Conservation (phyloP, 1,284 basidiomycete genomes). For the Hypsizygus ulmarius region DNA sequence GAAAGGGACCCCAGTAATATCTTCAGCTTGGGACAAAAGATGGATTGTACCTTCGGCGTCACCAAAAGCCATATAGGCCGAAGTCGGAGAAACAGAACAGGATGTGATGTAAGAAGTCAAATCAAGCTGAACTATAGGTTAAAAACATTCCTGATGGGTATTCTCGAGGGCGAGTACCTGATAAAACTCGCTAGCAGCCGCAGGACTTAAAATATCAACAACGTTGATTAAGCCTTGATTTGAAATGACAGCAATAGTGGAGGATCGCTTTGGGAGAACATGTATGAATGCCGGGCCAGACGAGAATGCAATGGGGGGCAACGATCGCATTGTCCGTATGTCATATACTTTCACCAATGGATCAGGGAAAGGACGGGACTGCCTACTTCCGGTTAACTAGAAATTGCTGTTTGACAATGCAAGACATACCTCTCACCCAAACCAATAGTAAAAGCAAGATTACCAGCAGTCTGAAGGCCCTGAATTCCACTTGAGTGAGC, state of each 20-base stretch:
- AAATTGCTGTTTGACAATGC: slow-evolving; percentile 6
- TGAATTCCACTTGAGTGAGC: slow-evolving; percentile 83
- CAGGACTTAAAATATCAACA: slow-evolving; percentile 77
- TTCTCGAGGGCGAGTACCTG: slow-evolving; percentile 48
- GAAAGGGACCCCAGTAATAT: slow-evolving; percentile 65
- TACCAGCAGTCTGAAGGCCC: slow-evolving; percentile 77
- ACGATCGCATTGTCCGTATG: slow-evolving; percentile 75
- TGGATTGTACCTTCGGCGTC: slow-evolving; percentile 88
- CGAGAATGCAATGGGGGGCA: slow-evolving; percentile 85
- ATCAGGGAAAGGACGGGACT: slow-evolving; percentile 87
- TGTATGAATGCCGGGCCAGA: slow-evolving; percentile 87
- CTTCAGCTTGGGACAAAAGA: slow-evolving; percentile 76
- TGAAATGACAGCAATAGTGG: slow-evolving; percentile 80
- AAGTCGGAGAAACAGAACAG: slow-evolving; percentile 81
- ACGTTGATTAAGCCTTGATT: slow-evolving; percentile 88
- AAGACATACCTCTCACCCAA: slow-evolving; percentile 72
- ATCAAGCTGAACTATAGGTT: slow-evolving; percentile 49
- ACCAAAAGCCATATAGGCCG: slow-evolving; percentile 90
- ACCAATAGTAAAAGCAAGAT: slow-evolving; percentile 83
- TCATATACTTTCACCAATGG: slow-evolving; percentile 94
- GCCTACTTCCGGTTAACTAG: slow-evolving; percentile 44
- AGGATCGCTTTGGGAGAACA: slow-evolving; percentile 76
- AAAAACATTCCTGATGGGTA: slow-evolving; percentile 2
- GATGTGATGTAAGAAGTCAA: slow-evolving; percentile 76
- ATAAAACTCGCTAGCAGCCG: slow-evolving; percentile 70